Base-by-base conservation (phyloP, 2,329 filamentous ascomycete genomes). In the Colletotrichum cuscutae region DNA sequence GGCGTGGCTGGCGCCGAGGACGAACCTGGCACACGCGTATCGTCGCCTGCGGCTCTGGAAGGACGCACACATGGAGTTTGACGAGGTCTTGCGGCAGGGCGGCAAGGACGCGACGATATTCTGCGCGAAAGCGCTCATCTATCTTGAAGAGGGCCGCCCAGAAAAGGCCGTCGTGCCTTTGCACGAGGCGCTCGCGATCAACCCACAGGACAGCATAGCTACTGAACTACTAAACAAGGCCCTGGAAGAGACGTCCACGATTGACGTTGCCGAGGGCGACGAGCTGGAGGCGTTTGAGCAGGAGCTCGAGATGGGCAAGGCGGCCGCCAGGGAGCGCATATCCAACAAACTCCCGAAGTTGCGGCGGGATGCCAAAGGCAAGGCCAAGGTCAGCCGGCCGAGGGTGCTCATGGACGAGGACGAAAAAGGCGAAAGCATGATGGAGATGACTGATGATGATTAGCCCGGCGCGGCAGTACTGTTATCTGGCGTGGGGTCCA, bases 1-100 rank as follows among this genome's bases (percentile, higher is more conserved):
- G 60, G 94, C 96, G 1, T 97, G 94, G 92, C 85, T 98, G 3
- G 90, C 94, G 2, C 95, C 94, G 0, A 90, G 95, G 52, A 94
- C 94, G 4, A 99, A 99, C 78, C 88, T 99, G 19, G 97, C 92
- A 0, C 97, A 99, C 80, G 93, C 96, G 0, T 92, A 95, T 75
- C 91, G 97, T 65, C 91, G 95, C 22, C 84, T 93, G 68, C 89
- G 91, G 1, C 87, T 90, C 69, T 91, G 92, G 76, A 88, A 92
- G 35, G 90, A 93, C 65, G 93, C 96, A 0, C 87, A 98, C 12
- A 88, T 86, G 1, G 90, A 96, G 79, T 98, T 98, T 77, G 94
- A 98, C 75, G 92, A 95, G 78, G 97, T 97, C 35, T 87, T 98
- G 35, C 89, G 96, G 13, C 90, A 94, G 59, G 94, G 95, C 8